Percentiles rank a stretch among this genome's conserved stretches.
phyloP scores from a whole-genome alignment of 208 protist genomes.

The Trypanosoma rangeli region DNA sequence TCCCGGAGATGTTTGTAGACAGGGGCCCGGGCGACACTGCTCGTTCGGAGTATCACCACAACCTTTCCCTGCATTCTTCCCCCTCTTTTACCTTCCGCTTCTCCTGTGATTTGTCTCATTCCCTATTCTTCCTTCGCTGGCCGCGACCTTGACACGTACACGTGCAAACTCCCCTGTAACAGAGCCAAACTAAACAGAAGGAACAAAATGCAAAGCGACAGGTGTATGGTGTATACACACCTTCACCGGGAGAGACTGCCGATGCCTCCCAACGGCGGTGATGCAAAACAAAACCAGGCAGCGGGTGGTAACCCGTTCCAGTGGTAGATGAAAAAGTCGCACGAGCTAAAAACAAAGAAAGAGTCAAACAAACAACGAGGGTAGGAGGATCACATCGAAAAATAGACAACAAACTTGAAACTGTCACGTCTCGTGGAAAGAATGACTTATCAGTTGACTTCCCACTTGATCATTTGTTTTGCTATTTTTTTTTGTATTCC shows the following conservation, averaged over 20 bases:
- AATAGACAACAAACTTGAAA: background rate
- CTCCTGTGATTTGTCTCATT: background rate
- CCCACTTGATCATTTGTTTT: too few relatives aligned
- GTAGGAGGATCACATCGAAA: background rate
- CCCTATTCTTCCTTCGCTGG: background rate
- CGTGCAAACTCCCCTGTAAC: background rate
- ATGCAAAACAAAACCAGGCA: background rate
- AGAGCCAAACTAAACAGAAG: background rate
- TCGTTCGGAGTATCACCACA: conserved; percentile 68
- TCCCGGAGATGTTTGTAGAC: conserved; percentile 57
- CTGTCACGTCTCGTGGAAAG: background rate
- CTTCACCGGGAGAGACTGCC: background rate
- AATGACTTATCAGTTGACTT: background rate
- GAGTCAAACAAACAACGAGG: background rate
- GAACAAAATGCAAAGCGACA: background rate
- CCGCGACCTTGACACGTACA: background rate
- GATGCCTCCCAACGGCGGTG: background rate
- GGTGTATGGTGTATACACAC: too few relatives aligned
- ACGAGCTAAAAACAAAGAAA: background rate
- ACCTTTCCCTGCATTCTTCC: conserved; percentile 49
- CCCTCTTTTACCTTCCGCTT: background rate
- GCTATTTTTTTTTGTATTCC: too few relatives aligned
- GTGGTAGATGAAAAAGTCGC: background rate
- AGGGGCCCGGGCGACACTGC: conserved; percentile 61
- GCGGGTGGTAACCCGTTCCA: background rate